A percentile compares a stretch with the other conserved stretches of the same genome.
Conservation (phyloP, 2,329 filamentous ascomycete genomes). For the Xylaria sp. region DNA sequence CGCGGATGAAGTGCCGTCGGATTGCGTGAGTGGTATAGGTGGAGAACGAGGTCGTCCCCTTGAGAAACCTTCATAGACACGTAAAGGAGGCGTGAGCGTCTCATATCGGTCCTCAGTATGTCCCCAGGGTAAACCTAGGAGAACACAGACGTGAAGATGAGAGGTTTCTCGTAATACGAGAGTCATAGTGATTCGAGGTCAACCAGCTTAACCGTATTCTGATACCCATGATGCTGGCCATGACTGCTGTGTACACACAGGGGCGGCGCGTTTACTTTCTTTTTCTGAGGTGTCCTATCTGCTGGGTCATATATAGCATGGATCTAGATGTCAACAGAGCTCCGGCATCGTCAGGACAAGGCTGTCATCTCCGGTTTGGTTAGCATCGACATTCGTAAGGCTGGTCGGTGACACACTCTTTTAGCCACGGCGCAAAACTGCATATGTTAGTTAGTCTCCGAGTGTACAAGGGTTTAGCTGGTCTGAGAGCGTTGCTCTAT, state of each 20-base stretch:
- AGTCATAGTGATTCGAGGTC: constrained; percentile 6
- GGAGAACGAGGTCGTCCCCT: constrained; percentile 23
- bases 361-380: constrained; percentile 22
- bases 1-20: constrained; percentile 20
- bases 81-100: constrained; percentile 16
- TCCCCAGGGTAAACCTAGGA: constrained; percentile 1
- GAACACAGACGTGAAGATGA: neutral
- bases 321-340: constrained; percentile 7
- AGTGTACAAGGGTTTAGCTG: constrained; percentile 16
- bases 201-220: constrained; percentile 1
- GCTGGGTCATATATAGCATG: constrained; percentile 7
- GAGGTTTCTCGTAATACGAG: constrained; percentile 11
- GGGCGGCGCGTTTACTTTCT: constrained; percentile 10
- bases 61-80: constrained; percentile 16
- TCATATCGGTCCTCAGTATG: constrained; percentile 24
- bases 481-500: constrained; percentile 6
- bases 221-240: constrained; percentile 15
- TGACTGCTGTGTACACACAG: neutral
- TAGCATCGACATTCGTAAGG: constrained; percentile 12
- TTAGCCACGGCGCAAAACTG: constrained; percentile 25
- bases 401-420: constrained; percentile 16
- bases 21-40: constrained; percentile 24
- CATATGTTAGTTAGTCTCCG: constrained; percentile 9
- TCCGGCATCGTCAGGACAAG: constrained; percentile 17
- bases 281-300: constrained; percentile 11